These are phyloP conservation scores for Sordariomycetes sp. DNA, from an alignment of 2,329 filamentous ascomycete genomes.

Conservation along the genomic window DNA sequence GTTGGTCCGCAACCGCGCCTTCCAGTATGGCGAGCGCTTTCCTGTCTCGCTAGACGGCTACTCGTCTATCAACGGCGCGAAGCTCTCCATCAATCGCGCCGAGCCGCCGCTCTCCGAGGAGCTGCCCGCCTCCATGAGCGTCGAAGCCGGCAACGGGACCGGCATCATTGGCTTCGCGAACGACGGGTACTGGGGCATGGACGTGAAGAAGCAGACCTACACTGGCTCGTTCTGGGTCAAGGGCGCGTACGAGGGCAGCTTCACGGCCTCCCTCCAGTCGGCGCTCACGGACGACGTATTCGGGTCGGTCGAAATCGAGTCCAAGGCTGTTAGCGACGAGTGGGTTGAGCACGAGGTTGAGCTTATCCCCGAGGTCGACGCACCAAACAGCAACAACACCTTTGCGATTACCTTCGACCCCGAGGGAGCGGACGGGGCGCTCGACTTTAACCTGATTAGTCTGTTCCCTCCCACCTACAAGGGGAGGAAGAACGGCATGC, in stretches of 20 bases:
- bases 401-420: conserved; percentile 43
- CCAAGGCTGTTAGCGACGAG: conserved; percentile 23
- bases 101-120: conserved; percentile 37
- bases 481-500: conserved; percentile 43
- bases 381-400: conserved; percentile 43
- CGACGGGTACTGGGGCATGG: conserved; percentile 47
- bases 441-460: conserved; percentile 49
- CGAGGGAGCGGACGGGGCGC: conserved; percentile 24
- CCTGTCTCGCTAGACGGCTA: conserved; percentile 34
- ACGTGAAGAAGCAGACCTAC: conserved; percentile 34
- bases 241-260: conserved; percentile 33
- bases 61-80: conserved; percentile 27
- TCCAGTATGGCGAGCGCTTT: conserved; percentile 41
- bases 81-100: conserved; percentile 34
- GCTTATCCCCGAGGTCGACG: conserved; percentile 30
- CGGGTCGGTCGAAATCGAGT: conserved; percentile 34
- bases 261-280: conserved; percentile 35
- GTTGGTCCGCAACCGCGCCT: conserved; percentile 59
- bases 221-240: conserved; percentile 42
- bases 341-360: conserved; percentile 41
- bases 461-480: conserved; percentile 53
- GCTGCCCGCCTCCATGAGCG: conserved; percentile 39
- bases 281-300: conserved; percentile 32
- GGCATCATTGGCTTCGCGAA: conserved; percentile 36
- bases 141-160: conserved; percentile 21